Conservation (phyloP, 768 basidiomycete genomes). For the Hemileccinum rubropunctum region DNA sequence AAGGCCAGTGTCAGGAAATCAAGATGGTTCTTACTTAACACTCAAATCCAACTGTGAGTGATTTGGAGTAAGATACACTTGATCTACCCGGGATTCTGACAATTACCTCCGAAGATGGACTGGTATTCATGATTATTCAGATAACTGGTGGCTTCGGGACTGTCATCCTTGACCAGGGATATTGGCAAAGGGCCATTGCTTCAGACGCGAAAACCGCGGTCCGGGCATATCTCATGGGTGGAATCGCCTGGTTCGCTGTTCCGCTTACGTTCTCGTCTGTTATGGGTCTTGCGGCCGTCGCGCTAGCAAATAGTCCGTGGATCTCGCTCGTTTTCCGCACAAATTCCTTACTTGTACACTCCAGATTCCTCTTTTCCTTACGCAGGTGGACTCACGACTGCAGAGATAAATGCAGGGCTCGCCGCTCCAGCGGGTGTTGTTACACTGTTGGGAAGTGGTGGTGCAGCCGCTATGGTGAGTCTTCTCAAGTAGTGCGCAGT, state of each 20-base stretch:
- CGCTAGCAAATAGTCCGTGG: conserved; percentile 17
- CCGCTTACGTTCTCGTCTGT: conserved; percentile 38
- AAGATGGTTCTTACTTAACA: conserved; percentile 37
- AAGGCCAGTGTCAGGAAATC: conserved; percentile 35
- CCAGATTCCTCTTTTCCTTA: conserved; percentile 43
- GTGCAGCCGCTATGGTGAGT: conserved; percentile 35
- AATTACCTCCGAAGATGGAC: conserved; percentile 3
- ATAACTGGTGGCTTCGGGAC: conserved; percentile 19
- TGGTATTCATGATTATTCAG: conserved; percentile 17
- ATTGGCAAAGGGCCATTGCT: conserved; percentile 40
- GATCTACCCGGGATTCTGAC: neutral
- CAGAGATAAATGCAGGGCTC: conserved; percentile 34
- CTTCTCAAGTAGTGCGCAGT: neutral
- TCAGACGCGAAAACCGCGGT: conserved; percentile 35
- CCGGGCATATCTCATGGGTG: conserved; percentile 38
- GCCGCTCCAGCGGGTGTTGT: conserved; percentile 34
- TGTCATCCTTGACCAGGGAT: conserved; percentile 26
- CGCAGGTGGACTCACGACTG: conserved; percentile 20
- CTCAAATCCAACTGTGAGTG: conserved; percentile 30
- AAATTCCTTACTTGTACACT: neutral
- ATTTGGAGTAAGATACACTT: neutral
- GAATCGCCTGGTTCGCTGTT: conserved; percentile 40
- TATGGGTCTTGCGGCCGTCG: conserved; percentile 35
- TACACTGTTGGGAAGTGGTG: conserved; percentile 34
- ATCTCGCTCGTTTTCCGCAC: neutral